Evolutionary conservation across 2,329 filamentous ascomycete species (phyloP).

Genomic region (Calonectria leucothoes): DNA sequence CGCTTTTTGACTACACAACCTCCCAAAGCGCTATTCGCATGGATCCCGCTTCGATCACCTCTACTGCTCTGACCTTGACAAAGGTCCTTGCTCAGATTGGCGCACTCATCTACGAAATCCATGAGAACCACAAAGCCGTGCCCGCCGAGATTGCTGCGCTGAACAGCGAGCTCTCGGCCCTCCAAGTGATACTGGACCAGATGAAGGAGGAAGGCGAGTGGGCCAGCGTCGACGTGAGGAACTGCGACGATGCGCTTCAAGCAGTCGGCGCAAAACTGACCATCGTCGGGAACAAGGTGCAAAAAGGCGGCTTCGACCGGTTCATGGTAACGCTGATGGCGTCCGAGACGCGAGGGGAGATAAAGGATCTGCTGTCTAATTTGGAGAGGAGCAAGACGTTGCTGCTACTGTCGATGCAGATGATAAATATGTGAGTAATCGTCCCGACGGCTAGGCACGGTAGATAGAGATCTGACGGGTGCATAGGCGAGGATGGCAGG

Average conservation of each 20-base stretch:
- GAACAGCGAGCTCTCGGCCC: neutral
- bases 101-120: neutral
- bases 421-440: neutral
- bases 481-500: neutral
- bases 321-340: neutral
- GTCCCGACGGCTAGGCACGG: neutral
- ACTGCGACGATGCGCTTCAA: neutral
- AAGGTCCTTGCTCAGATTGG: neutral
- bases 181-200: neutral
- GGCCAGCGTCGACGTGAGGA: neutral
- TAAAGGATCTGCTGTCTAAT: neutral
- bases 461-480: neutral
- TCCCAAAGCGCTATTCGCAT: neutral
- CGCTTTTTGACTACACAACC: neutral
- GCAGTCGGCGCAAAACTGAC: neutral
- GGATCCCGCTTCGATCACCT: neutral
- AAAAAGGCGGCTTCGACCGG: neutral
- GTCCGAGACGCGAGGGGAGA: neutral
- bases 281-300: neutral
- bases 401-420: neutral
- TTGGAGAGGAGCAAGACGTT: neutral
- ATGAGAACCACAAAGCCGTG: neutral
- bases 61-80: neutral
- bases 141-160: neutral
- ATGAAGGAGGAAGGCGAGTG: neutral